These are phyloP conservation scores for Bipolaris sorokiniana DNA, from an alignment of 2,329 filamentous ascomycete species.

Conservation along the genomic window DNA sequence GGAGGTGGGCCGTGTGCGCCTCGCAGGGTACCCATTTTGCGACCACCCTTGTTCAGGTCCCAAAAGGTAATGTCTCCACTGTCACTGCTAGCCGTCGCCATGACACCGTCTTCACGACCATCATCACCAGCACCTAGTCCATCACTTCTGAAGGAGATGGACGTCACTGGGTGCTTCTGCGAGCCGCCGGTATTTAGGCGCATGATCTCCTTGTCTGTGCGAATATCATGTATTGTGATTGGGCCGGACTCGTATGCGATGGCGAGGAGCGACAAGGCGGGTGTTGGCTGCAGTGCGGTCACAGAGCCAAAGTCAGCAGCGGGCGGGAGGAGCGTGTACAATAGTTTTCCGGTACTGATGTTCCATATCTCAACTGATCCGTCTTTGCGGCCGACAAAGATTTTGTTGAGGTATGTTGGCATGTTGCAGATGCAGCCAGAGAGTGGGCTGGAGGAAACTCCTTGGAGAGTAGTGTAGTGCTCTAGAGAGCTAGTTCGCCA, in stretches of 20 bases:
- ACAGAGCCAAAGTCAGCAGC: conserved; percentile 75
- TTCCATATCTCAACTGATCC: conserved; percentile 98
- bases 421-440: conserved; percentile 83
- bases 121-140: conserved; percentile 86
- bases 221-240: conserved; percentile 80
- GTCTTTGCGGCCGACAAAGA: conserved; percentile 85
- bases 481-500: conserved; percentile 86
- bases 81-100: conserved; percentile 82
- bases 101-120: conserved; percentile 81
- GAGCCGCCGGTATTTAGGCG: conserved; percentile 70
- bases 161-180: conserved; percentile 69
- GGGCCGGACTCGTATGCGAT: conserved; percentile 84
- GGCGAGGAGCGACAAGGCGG: conserved; percentile 82
- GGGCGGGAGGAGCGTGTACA: conserved; percentile 86
- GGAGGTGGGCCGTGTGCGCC: conserved; percentile 84
- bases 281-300: conserved; percentile 84
- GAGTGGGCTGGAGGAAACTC: conserved; percentile 68
- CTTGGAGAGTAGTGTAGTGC: conserved; percentile 83
- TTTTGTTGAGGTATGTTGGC: conserved; percentile 95
- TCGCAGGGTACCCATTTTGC: conserved; percentile 83
- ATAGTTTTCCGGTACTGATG: conserved; percentile 84
- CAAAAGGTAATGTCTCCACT: conserved; percentile 93
- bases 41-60: conserved; percentile 89
- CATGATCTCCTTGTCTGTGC: conserved; percentile 75
- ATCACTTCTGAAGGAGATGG: conserved; percentile 89